These are phyloP conservation scores for Schoenoplectus triqueter DNA, from an alignment of 202 grass and related monocot species.

Conservation along the genomic window DNA sequence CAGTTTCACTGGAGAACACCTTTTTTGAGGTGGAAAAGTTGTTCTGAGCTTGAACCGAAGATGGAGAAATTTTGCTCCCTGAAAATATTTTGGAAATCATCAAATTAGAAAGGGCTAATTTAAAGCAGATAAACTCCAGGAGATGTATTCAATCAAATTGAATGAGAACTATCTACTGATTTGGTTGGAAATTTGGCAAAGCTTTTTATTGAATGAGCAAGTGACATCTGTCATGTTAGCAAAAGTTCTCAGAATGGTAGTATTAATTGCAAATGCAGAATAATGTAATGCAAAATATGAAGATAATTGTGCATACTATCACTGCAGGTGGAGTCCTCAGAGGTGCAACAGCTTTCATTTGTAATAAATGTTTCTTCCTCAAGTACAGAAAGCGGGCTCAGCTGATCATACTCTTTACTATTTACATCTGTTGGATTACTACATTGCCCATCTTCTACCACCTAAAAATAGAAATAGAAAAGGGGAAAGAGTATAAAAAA, in stretches of 20 bases:
- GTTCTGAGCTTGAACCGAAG: constrained; percentile 53
- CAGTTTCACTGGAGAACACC: constrained; percentile 41
- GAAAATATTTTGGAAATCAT: constrained; percentile 5
- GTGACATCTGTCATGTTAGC: constrained; percentile 1
- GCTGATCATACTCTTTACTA: constrained; percentile 51
- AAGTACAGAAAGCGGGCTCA: constrained; percentile 70
- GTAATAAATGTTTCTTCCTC: constrained; percentile 51
- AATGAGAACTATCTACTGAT: constrained; percentile 3
- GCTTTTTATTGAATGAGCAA: background rate
- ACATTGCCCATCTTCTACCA: constrained; percentile 54
- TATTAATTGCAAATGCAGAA: constrained; percentile 17
- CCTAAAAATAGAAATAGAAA: constrained; percentile 46
- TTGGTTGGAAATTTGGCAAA: background rate
- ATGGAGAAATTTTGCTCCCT: constrained; percentile 53
- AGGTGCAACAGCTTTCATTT: constrained; percentile 62
- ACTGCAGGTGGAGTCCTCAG: constrained; percentile 57
- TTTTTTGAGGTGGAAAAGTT: constrained; percentile 36
- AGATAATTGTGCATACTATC: constrained; percentile 46
- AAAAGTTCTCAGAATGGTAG: background rate
- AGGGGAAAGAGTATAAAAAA: background rate
- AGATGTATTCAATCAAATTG: background rate
- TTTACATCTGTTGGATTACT: constrained; percentile 45
- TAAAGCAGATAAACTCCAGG: background rate
- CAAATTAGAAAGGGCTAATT: background rate
- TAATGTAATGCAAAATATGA: background rate